Evolutionary conservation across 306 rosid species (phyloP).

Genomic region (Erythrophleum fordii): DNA sequence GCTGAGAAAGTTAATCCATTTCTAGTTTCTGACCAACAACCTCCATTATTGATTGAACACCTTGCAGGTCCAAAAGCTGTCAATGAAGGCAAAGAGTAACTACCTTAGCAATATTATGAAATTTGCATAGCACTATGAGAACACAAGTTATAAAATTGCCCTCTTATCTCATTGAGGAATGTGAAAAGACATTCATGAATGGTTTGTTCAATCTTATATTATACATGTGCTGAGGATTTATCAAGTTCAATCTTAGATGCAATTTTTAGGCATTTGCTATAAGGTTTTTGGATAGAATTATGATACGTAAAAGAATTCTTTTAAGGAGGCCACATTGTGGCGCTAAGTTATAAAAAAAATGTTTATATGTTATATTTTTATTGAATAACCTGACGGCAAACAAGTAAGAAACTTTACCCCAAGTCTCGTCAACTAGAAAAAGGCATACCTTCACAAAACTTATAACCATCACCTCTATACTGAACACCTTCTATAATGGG

Average conservation of each 20-base stretch:
- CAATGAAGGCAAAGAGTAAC: constrained; percentile 27
- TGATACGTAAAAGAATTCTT: background rate
- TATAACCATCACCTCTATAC: constrained; percentile 87
- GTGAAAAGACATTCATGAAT: background rate
- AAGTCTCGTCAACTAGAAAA: background rate
- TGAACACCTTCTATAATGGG: constrained; percentile 82
- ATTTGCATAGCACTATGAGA: constrained; percentile 1
- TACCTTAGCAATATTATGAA: constrained; percentile 32
- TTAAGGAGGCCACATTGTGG: background rate
- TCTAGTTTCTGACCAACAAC: constrained; percentile 83
- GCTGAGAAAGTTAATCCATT: constrained; percentile 65
- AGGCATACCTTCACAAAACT: constrained; percentile 71
- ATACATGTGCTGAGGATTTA: constrained; percentile 3
- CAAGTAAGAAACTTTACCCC: background rate
- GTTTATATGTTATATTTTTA: background rate
- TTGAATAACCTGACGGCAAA: background rate
- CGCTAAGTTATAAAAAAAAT: background rate
- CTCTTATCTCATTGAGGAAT: background rate
- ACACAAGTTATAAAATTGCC: constrained; percentile 8
- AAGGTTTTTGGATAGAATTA: background rate
- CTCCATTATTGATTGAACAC: constrained; percentile 81
- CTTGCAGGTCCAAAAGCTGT: constrained; percentile 97
- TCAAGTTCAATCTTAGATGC: background rate
- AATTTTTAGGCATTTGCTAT: background rate
- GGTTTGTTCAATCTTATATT: background rate